Conservation (phyloP, 2,329 filamentous ascomycete genomes). For the Pyrenochaeta sp. region DNA sequence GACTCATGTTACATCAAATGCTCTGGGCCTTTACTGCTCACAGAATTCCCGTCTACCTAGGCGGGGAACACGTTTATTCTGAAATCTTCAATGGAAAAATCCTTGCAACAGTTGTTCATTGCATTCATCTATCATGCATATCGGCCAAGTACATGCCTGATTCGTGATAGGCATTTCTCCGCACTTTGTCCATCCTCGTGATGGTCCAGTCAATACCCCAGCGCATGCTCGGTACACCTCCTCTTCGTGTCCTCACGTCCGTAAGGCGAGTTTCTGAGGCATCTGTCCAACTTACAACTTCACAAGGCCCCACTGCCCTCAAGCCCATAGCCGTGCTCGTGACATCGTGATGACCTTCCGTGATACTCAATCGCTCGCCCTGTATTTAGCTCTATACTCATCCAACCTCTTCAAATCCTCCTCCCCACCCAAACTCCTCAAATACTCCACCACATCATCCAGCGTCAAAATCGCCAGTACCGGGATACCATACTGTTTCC, state of each 20-base stretch:
- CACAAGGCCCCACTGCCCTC: not conserved
- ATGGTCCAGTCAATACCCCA: not conserved
- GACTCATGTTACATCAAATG: not conserved
- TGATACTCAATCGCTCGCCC: constrained; percentile 44
- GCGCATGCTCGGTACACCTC: not conserved
- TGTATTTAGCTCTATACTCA: constrained; percentile 52
- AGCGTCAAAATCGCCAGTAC: constrained; percentile 85
- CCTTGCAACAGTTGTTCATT: not conserved
- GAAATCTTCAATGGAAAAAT: not conserved
- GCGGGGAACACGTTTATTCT: not conserved
- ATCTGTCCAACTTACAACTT: not conserved
- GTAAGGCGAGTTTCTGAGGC: not conserved
- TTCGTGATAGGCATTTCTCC: not conserved
- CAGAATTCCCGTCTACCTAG: not conserved
- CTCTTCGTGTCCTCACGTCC: not conserved
- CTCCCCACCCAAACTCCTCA: constrained; percentile 54
- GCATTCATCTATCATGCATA: constrained; percentile 2
- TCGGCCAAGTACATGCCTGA: not conserved
- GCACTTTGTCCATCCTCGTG: not conserved
- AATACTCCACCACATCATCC: constrained; percentile 72
- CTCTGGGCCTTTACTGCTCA: not conserved
- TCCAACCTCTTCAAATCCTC: constrained; percentile 55
- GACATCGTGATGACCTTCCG: not conserved
- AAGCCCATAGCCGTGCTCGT: not conserved
- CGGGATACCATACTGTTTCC: constrained; percentile 82